Base-by-base conservation (phyloP, 371 early-diverging fungal species). In the Blakeslea trispora region DNA sequence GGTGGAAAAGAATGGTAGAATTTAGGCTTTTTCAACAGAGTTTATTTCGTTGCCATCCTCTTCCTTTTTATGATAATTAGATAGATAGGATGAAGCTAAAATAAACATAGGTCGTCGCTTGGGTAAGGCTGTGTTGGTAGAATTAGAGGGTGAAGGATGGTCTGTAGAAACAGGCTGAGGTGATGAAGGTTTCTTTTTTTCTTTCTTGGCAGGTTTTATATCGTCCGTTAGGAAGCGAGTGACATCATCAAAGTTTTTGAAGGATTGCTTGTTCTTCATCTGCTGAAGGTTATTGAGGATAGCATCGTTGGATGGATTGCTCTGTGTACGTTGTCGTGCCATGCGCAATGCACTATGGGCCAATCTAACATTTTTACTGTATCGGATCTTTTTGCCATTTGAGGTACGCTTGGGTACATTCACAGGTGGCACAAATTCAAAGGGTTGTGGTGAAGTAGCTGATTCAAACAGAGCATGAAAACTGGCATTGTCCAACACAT, bases 301-400 rank as follows among this genome's bases (percentile, higher is more conserved):
- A 15, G 62, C 62, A 34, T 66, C 62, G 46, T 62, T 57, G 0
- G 61, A 53, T 18, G 66, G 61, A 44, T 64, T 61, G 13, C 48
- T 61, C 4, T 59, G 55, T 1, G 59, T 62, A 22, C 67, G 41
- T 45, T 75, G 68, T 0, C 73, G 64, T n/a, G 73, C 66, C 53
- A 64, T 66, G 3, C 76, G 61, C 2, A 72, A 57, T 7, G 71
- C 73, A 47, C 59, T 66, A 21, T 75, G 76, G 0, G 76, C 76
- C 41, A 70, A 41, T 55, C 68, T 44, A 5, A 55, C 61, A 37
- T 75, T 72, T 42, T 70, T 75, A 43, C 71, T 75, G 41, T 75
- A 75, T 17, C 73, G 66, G 49, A 75, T 75, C 17, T 61, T 65
- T 58, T 72, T 72, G 24, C 76, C 76, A 37, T 72, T 70, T n/a